phyloP scores from a whole-genome alignment of 2,329 filamentous ascomycete species.

The Septoria linicola region DNA sequence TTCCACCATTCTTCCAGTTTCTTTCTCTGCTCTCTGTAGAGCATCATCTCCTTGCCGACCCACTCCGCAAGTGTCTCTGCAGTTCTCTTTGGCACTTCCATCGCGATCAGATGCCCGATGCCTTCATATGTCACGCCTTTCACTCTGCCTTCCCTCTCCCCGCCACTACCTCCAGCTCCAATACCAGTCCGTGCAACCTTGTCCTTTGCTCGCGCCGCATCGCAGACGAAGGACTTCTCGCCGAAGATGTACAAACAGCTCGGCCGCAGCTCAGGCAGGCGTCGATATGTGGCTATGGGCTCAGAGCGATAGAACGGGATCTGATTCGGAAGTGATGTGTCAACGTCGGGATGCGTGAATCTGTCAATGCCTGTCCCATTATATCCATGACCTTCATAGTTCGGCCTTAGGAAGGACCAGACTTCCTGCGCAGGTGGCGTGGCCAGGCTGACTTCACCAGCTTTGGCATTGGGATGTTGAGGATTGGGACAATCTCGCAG shows the following conservation, averaged over 20 bases:
- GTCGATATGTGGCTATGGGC: constrained; percentile 54
- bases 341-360: constrained; percentile 47
- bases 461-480: constrained; percentile 44
- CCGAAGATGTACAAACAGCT: constrained; percentile 70
- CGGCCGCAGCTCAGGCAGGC: constrained; percentile 62
- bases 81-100: constrained; percentile 58
- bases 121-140: constrained; percentile 62
- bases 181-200: constrained; percentile 64
- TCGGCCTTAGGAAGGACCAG: constrained; percentile 69
- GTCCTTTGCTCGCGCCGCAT: constrained; percentile 49
- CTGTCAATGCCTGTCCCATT: constrained; percentile 35
- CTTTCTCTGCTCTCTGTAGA: constrained; percentile 22
- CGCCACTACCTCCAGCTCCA: constrained; percentile 67
- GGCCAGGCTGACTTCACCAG: constrained; percentile 63
- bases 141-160: constrained; percentile 63
- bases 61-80: constrained; percentile 18
- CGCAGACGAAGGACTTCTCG: constrained; percentile 56
- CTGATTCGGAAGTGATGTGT: constrained; percentile 31
- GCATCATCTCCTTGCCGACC: constrained; percentile 11
- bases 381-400: constrained; percentile 41
- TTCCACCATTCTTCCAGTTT: constrained; percentile 16
- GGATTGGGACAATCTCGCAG: constrained; percentile 67
- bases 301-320: constrained; percentile 68
- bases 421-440: constrained; percentile 90
- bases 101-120: constrained; percentile 76